Percentiles rank a stretch among this genome's conserved stretches.
These are phyloP conservation scores for Cercophora sp. DNA, from an alignment of 495 filamentous ascomycete species.

Conservation along the genomic window DNA sequence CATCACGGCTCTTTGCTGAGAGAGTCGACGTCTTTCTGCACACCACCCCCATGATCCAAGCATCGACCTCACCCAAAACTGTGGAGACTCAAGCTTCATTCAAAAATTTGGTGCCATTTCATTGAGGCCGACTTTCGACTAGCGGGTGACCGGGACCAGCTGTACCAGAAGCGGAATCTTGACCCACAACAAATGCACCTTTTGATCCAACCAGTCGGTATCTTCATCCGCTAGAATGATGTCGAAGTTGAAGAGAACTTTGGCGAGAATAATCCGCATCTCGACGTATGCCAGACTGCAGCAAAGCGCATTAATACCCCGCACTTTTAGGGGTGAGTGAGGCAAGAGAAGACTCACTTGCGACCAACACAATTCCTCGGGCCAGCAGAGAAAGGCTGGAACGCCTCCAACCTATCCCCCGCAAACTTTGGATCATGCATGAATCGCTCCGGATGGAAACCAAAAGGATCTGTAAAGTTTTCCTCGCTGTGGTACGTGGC, in stretches of 20 bases:
- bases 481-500: background rate
- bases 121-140: too few relatives aligned
- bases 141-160: background rate
- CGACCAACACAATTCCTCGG: background rate
- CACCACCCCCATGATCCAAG: too few relatives aligned
- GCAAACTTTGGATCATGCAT: background rate
- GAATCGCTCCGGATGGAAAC: background rate
- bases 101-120: too few relatives aligned
- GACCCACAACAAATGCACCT: background rate
- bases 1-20: too few relatives aligned
- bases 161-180: background rate
- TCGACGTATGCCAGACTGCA: conserved; percentile 23
- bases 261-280: conserved; percentile 44
- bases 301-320: background rate
- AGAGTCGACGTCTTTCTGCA: too few relatives aligned
- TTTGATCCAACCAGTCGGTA: conserved; percentile 28
- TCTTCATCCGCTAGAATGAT: conserved; percentile 30
- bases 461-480: background rate
- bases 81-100: too few relatives aligned
- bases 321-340: background rate
- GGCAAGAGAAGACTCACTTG: background rate
- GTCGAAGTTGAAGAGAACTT: conserved; percentile 46
- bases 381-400: background rate
- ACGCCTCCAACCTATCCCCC: background rate
- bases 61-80: too few relatives aligned